phyloP scores from a whole-genome alignment of 208 protist genomes.

The Naegleria gruberi region DNA sequence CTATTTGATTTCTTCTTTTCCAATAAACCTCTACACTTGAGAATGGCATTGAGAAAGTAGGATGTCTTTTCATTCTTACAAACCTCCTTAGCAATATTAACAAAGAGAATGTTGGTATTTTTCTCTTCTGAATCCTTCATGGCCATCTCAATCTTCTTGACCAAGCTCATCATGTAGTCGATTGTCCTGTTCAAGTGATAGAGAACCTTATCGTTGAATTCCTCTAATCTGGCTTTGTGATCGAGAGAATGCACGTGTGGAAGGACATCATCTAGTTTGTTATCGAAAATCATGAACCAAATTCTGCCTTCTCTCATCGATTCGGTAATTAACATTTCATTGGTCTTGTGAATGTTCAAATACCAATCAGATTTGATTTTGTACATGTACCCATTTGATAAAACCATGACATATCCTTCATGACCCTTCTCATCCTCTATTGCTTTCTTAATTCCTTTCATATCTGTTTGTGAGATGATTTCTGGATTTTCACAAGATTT shows the following conservation, averaged over 20 bases:
- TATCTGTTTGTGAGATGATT: background rate
- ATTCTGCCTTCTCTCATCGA: background rate
- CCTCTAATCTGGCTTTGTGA: background rate
- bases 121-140: background rate
- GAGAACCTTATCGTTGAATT: background rate
- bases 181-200: background rate
- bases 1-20: background rate
- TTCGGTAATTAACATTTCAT: background rate
- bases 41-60: background rate
- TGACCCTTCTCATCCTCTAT: background rate
- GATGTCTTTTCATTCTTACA: background rate
- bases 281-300: background rate
- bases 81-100: background rate
- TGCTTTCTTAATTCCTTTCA: background rate
- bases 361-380: constrained; percentile 26
- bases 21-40: background rate
- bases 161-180: background rate
- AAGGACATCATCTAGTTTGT: background rate
- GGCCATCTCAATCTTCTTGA: background rate
- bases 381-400: background rate
- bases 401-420: constrained; percentile 15
- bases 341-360: background rate
- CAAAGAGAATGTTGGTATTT: background rate
- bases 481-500: background rate
- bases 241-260: background rate